These are phyloP conservation scores for Penicillium sp. DNA, from an alignment of 2,329 filamentous ascomycete genomes.

Conservation along the genomic window DNA sequence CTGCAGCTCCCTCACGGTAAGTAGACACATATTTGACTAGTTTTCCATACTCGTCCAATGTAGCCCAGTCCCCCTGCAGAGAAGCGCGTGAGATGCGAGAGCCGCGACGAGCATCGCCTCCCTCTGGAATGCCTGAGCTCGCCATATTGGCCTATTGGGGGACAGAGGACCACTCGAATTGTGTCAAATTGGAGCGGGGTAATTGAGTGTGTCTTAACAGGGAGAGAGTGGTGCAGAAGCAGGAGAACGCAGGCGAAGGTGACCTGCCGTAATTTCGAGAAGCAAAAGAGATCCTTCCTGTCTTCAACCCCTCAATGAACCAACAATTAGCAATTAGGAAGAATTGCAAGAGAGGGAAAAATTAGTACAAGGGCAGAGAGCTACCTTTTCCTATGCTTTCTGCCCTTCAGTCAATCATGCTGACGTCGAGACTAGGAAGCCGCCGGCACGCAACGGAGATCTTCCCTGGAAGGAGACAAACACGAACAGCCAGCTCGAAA, in stretches of 20 bases:
- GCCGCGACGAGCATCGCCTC: slow-evolving; percentile 22
- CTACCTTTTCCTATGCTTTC: neutral
- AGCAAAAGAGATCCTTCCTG: neutral
- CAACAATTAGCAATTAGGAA: neutral
- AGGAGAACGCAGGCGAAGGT: neutral
- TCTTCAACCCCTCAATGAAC: neutral
- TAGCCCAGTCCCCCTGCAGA: slow-evolving; percentile 31
- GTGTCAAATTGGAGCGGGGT: neutral
- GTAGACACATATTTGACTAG: slow-evolving; percentile 66
- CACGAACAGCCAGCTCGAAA: slow-evolving; percentile 9
- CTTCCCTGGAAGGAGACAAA: neutral
- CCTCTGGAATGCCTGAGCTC: slow-evolving; percentile 16
- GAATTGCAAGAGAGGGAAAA: neutral
- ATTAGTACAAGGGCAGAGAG: neutral
- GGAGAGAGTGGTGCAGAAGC: neutral
- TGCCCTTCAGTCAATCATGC: slow-evolving; percentile 26
- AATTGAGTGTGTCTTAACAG: neutral
- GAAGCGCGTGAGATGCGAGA: slow-evolving; percentile 39
- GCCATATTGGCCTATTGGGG: slow-evolving; percentile 19
- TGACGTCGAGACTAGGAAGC: slow-evolving; percentile 32
- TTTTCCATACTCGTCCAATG: slow-evolving; percentile 62
- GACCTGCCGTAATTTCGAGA: neutral
- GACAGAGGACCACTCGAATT: neutral
- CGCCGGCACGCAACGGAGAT: slow-evolving; percentile 6
- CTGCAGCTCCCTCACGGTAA: slow-evolving; percentile 55